These are phyloP conservation scores for Lotmaria passim DNA, from an alignment of 208 protist species.

Conservation along the genomic window DNA sequence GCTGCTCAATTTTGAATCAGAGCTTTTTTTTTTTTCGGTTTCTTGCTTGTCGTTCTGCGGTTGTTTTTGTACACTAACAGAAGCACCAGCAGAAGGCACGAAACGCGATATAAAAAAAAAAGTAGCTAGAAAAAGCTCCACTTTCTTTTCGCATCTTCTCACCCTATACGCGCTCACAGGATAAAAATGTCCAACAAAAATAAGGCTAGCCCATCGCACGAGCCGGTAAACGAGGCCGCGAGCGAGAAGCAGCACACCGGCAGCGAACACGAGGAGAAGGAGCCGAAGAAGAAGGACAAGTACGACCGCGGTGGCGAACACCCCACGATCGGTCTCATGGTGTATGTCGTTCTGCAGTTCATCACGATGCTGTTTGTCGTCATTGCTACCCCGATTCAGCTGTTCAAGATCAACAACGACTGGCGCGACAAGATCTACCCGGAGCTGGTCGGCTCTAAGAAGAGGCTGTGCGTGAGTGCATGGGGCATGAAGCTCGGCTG, in stretches of 20 bases:
- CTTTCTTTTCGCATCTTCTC: not conserved
- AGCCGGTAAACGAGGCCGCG: conserved; percentile 26
- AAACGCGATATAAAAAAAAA: not conserved
- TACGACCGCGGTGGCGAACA: conserved; percentile 36
- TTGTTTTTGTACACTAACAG: conserved; percentile 21
- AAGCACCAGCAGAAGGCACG: not conserved
- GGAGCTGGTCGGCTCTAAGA: not conserved
- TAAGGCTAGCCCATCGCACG: conserved; percentile 4
- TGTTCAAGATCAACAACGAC: conserved; percentile 41
- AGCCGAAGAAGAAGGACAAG: conserved; percentile 31
- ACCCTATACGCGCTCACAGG: not conserved
- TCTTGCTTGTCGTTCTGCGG: not conserved
- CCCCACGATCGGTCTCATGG: conserved; percentile 39
- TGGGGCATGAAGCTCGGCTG: conserved; percentile 65
- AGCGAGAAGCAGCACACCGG: conserved; percentile 9
- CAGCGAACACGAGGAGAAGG: conserved; percentile 18
- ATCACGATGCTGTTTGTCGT: conserved; percentile 47
- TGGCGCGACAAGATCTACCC: conserved; percentile 39
- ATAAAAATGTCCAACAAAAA: conserved; percentile 9
- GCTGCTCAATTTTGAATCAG: not conserved
- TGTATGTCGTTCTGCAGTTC: conserved; percentile 44
- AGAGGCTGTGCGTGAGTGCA: conserved; percentile 51
- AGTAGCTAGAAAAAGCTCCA: not conserved
- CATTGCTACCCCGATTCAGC: conserved; percentile 50
- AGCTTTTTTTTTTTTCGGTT: not conserved